phyloP scores from a whole-genome alignment of 345 rosid genomes.

The Mangifera indica region DNA sequence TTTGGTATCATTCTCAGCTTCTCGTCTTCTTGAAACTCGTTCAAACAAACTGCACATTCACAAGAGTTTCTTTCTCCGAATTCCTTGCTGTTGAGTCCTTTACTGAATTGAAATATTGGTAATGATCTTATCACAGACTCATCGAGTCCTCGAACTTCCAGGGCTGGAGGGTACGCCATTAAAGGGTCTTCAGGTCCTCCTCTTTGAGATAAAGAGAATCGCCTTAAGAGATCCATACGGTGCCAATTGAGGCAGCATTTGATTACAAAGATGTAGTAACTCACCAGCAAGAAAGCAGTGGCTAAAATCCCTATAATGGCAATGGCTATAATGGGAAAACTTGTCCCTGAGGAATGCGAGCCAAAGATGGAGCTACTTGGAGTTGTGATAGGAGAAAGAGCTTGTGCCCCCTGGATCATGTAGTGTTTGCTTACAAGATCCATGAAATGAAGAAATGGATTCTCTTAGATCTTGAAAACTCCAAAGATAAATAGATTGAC shows the following conservation, averaged over 20 bases:
- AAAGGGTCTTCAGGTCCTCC: constrained; percentile 45
- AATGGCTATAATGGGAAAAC: constrained; percentile 76
- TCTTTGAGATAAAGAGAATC: constrained; percentile 60
- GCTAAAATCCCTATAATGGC: constrained; percentile 82
- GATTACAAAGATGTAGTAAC: constrained; percentile 83
- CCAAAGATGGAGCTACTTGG: constrained; percentile 29
- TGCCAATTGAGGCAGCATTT: constrained; percentile 93
- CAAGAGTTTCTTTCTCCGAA: constrained; percentile 39
- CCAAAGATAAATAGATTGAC: background rate
- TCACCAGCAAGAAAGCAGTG: constrained; percentile 73
- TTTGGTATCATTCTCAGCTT: constrained; percentile 66
- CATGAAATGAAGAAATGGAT: constrained; percentile 26
- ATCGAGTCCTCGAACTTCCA: constrained; percentile 64
- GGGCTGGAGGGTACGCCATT: constrained; percentile 43
- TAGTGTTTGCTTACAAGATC: constrained; percentile 39
- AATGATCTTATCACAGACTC: constrained; percentile 79
- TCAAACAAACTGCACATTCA: constrained; percentile 82
- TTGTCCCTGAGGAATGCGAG: constrained; percentile 37
- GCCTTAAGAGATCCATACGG: constrained; percentile 52
- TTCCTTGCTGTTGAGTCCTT: constrained; percentile 28
- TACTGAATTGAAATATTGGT: constrained; percentile 74
- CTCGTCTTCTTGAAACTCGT: constrained; percentile 82
- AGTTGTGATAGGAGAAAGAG: constrained; percentile 34
- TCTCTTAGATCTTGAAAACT: constrained; percentile 19
- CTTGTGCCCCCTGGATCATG: constrained; percentile 25